phyloP scores from a whole-genome alignment of 2,329 filamentous ascomycete species.

The Cordyceps fumosorosea region DNA sequence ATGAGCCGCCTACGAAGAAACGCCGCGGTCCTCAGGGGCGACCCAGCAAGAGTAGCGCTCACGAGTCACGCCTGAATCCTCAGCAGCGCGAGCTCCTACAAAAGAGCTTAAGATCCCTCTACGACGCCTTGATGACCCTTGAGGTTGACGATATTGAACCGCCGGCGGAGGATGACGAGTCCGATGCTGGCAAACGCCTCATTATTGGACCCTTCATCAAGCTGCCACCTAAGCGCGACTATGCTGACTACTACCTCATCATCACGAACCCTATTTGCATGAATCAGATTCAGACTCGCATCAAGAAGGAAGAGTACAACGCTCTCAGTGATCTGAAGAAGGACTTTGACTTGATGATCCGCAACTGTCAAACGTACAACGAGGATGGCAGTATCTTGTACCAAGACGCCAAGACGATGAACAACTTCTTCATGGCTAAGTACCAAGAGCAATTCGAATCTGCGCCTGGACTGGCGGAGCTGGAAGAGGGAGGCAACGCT shows the following conservation, averaged over 20 bases:
- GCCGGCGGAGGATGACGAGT: constrained; percentile 49
- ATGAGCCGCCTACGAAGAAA: constrained; percentile 73
- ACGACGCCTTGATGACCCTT: constrained; percentile 73
- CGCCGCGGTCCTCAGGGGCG: constrained; percentile 65
- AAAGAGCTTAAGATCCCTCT: constrained; percentile 68
- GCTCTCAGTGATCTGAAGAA: constrained; percentile 71
- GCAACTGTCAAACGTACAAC: constrained; percentile 92
- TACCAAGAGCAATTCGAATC: constrained; percentile 48
- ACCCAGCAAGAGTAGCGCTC: constrained; percentile 48
- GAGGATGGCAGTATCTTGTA: constrained; percentile 91
- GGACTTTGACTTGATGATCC: constrained; percentile 79
- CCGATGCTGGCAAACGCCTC: constrained; percentile 58
- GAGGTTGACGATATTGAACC: constrained; percentile 68
- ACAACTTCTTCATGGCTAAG: constrained; percentile 54
- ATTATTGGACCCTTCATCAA: constrained; percentile 95
- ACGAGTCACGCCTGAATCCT: constrained; percentile 47
- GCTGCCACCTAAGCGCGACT: constrained; percentile 79
- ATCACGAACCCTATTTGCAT: constrained; percentile 92
- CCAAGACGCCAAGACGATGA: constrained; percentile 85
- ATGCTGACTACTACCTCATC: constrained; percentile 90
- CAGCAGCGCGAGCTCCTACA: constrained; percentile 74
- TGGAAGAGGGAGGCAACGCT: constrained; percentile 41
- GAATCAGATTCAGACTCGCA: constrained; percentile 89
- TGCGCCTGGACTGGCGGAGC: constrained; percentile 48
- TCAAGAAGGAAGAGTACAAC: constrained; percentile 92